Evolutionary conservation across 768 basidiomycete species (phyloP), one percentile per base, ranked within the genome.

Genomic region (Agrocybe praecox): DNA sequence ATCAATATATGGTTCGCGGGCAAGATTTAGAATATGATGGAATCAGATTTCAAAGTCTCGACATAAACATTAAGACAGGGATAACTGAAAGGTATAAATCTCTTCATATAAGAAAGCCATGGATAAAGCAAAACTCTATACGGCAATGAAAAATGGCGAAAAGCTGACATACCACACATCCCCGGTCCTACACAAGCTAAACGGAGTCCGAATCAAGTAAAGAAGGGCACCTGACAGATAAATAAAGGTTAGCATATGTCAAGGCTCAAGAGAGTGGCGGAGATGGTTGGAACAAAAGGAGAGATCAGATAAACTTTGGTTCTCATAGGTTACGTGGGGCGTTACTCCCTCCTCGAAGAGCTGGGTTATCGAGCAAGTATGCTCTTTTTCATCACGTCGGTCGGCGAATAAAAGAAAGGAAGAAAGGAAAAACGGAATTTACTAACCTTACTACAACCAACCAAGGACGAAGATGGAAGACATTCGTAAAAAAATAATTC

Each of bases 321-420:
- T 91, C 80, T 92, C 90, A 88, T 72, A 69, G 84, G 81, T 64
- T 73, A 79, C 78, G 60, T 65, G 87, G 87, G 87, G 89, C 88
- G 89, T 92, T 90, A 90, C 89, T 91, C 90, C 90, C 86, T 76
- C 85, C 86, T 94, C 92, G 80, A 90, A 80, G 92, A 94, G 93
- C 92, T 94, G 92, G 88, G 91, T 94, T 94, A 59, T 87, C 84
- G 89, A 89, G 88, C 88, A 69, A 55, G 53, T 58, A 62, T 84
- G 19, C 88, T 88, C 88, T 90, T 90, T 89, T 81, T 93, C 90
- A 87, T 81, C 80, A 71, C 44, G 44, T 43, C 21, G 21, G n/a
- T n/a, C 36, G 36, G 14, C 36, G 14, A 40, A 40, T 6, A n/a
- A 12, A 3, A 4, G 26, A 4, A 9, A 29, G 9, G 12, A 40